Percentiles rank a stretch among this genome's conserved stretches.
These are phyloP conservation scores for Ajuga chamaepitys DNA, from an alignment of 257 asterid species.

Conservation along the genomic window DNA sequence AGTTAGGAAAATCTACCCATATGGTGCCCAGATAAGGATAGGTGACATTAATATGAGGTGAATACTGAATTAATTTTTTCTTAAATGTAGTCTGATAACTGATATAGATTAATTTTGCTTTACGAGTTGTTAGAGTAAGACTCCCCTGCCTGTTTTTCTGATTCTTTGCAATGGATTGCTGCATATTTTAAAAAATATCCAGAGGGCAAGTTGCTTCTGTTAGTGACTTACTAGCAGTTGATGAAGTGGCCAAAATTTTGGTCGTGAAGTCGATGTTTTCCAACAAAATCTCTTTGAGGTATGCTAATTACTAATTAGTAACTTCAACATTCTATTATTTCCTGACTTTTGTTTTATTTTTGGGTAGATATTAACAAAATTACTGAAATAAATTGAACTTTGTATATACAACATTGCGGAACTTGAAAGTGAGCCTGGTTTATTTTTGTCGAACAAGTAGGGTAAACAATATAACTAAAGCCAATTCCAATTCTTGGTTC, in stretches of 20 bases:
- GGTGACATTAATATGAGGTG: conserved; percentile 88
- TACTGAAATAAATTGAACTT: background rate
- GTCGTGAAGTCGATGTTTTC: conserved; percentile 73
- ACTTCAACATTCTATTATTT: background rate
- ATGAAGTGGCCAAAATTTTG: conserved; percentile 74
- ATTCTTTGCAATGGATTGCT: conserved; percentile 67
- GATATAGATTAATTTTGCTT: background rate
- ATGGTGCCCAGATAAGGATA: conserved; percentile 87
- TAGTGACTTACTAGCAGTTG: conserved; percentile 55
- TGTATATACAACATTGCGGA: conserved; percentile 58
- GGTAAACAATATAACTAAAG: conserved; percentile 19
- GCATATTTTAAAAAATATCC: conserved; percentile 73
- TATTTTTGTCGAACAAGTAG: conserved; percentile 74
- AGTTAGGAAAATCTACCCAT: conserved; percentile 66
- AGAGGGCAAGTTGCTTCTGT: conserved; percentile 54
- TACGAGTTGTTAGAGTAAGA: background rate
- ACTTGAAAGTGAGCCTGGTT: conserved; percentile 90
- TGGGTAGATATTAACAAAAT: background rate
- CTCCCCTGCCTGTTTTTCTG: too few species aligned
- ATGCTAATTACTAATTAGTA: conserved; percentile 12
- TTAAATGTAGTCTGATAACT: background rate
- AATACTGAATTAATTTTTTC: conserved; percentile 1
- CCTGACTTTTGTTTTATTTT: background rate
- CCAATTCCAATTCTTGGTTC: background rate
- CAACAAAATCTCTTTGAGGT: conserved; percentile 85